phyloP scores from a whole-genome alignment of 495 filamentous ascomycete species.

The Parmelia sp. region DNA sequence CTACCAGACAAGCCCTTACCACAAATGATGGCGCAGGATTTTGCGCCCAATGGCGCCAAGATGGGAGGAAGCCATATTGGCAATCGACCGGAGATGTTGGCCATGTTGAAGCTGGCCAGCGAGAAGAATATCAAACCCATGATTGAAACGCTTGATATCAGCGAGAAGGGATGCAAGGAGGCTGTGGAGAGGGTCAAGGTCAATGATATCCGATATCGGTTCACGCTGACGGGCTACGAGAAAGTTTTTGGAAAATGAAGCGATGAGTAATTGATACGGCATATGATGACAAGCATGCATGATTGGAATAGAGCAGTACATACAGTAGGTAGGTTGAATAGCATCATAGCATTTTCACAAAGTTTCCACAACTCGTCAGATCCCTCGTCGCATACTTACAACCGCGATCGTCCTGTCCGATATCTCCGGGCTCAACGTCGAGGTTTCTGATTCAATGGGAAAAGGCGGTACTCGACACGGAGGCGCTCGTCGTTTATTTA shows the following conservation, averaged over 20 bases:
- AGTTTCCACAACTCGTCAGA: too few relatives aligned
- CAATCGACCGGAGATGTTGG: slow-evolving; percentile 69
- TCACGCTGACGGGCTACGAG: slow-evolving; percentile 59
- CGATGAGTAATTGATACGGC: not conserved
- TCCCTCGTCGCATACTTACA: too few relatives aligned
- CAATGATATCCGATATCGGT: slow-evolving; percentile 64
- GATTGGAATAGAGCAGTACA: not conserved
- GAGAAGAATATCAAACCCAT: slow-evolving; percentile 76
- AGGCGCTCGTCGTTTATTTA: too few relatives aligned
- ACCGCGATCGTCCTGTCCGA: too few relatives aligned
- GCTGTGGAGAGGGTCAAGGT: slow-evolving; percentile 62
- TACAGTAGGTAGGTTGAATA: not conserved
- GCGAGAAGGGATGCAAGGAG: slow-evolving; percentile 59
- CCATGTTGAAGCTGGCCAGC: slow-evolving; percentile 75
- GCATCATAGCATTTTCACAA: too few relatives aligned
- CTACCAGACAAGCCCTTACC: slow-evolving; percentile 76
- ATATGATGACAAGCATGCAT: not conserved
- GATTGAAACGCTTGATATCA: slow-evolving; percentile 73
- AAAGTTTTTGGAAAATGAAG: slow-evolving; percentile 45
- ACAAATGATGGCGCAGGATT: slow-evolving; percentile 66
- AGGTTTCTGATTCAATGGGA: too few relatives aligned
- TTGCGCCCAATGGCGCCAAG: slow-evolving; percentile 69
- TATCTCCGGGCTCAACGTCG: too few relatives aligned
- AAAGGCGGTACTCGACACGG: too few relatives aligned
- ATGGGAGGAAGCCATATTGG: slow-evolving; percentile 80